Evolutionary conservation across 73 alveolate genomes (phyloP).

Genomic region (Symbiodinium natans): DNA sequence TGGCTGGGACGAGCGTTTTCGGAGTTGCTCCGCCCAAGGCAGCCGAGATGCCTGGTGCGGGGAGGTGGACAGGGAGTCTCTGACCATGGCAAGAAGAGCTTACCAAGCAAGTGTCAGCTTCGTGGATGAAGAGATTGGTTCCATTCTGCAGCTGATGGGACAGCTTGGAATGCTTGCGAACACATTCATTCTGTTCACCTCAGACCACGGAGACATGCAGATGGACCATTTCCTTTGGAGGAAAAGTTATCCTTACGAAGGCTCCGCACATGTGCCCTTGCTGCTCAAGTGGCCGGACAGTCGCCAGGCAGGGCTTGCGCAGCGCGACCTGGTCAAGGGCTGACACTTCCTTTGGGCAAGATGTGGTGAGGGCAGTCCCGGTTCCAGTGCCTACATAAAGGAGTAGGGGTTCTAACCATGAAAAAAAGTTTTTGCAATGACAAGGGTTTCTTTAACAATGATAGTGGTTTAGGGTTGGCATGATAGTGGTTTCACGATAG

Average conservation of each 20-base stretch:
- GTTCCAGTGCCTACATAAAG: too few species aligned
- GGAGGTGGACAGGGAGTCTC: neutral
- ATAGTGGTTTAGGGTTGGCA: too few species aligned
- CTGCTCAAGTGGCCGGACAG: slow-evolving; percentile 10
- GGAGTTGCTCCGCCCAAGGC: neutral
- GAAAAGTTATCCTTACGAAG: slow-evolving; percentile 44
- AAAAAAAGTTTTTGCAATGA: too few species aligned
- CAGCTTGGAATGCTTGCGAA: neutral
- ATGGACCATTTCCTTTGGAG: slow-evolving; percentile 42
- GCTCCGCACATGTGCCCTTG: slow-evolving; percentile 10
- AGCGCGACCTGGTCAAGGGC: too few species aligned
- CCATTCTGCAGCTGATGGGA: neutral
- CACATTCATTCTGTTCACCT: slow-evolving; percentile 38
- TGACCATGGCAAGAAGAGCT: slow-evolving; percentile 8
- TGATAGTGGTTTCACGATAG: too few species aligned
- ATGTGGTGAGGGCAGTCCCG: too few species aligned
- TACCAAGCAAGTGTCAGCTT: slow-evolving; percentile 11
- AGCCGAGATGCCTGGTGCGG: neutral
- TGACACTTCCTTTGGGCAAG: too few species aligned
- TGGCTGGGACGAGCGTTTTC: slow-evolving; percentile 10
- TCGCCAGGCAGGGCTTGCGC: neutral
- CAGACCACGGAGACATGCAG: slow-evolving; percentile 57
- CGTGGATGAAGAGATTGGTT: slow-evolving; percentile 25
- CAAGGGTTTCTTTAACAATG: too few species aligned
- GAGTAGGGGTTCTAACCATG: too few species aligned